Percentiles rank a stretch among this genome's conserved stretches.
These are phyloP conservation scores for Amylocystis lapponica DNA, from an alignment of 768 basidiomycete species.

Conservation along the genomic window DNA sequence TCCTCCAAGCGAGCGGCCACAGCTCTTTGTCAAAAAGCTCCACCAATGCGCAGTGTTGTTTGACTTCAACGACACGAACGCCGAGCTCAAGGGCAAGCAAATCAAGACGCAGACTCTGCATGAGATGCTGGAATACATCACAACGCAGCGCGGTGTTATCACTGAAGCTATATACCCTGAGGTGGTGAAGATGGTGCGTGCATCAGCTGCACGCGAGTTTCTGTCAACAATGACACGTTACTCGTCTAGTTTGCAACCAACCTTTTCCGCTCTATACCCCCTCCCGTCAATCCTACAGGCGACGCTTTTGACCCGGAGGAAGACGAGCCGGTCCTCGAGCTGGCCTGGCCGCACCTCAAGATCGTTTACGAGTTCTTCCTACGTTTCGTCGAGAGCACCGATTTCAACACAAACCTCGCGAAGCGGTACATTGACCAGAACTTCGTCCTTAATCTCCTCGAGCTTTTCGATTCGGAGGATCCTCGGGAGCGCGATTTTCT, in stretches of 20 bases:
- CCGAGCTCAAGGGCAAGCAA: slow-evolving; percentile 95
- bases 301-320: slow-evolving; percentile 99
- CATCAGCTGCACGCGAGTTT: slow-evolving; percentile 6
- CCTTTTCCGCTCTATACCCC: slow-evolving; percentile 99
- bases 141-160: slow-evolving; percentile 91
- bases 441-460: slow-evolving; percentile 94
- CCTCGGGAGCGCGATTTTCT: slow-evolving; percentile 98
- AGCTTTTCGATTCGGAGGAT: slow-evolving; percentile 98
- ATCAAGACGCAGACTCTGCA: slow-evolving; percentile 97
- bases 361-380: slow-evolving; percentile 99
- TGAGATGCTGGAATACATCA: slow-evolving; percentile 99
- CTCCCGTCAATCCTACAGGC: slow-evolving; percentile 95
- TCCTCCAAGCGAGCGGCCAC: slow-evolving; percentile 78
- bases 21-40: slow-evolving; percentile 90
- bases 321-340: slow-evolving; percentile 97
- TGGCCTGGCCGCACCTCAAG: slow-evolving; percentile 99
- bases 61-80: slow-evolving; percentile 97
- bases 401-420: slow-evolving; percentile 97
- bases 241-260: slow-evolving; percentile 84
- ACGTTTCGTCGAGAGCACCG: slow-evolving; percentile 93
- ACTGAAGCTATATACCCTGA: slow-evolving; percentile 98
- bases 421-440: slow-evolving; percentile 96
- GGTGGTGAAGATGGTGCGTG: slow-evolving; percentile 92
- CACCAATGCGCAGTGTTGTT: slow-evolving; percentile 96
- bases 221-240: too few relatives aligned